Evolutionary conservation across 2,329 filamentous ascomycete species (phyloP).

Genomic region (Pestalotiopsis sp.): DNA sequence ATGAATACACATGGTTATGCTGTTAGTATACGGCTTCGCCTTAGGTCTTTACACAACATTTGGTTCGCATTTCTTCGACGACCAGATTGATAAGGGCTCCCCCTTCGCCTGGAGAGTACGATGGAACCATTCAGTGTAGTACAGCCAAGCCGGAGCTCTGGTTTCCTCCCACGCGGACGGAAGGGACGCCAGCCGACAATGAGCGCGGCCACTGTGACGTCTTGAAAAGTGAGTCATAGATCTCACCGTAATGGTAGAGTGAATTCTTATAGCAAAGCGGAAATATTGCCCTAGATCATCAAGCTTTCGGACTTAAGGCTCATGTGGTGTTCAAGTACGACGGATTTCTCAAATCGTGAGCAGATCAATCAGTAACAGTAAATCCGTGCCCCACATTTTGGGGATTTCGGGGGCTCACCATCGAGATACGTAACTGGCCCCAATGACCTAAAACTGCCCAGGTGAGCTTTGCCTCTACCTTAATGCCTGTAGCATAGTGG

Average conservation of each 20-base stretch:
- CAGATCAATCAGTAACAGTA: not conserved
- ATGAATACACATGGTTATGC: too few species aligned
- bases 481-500: not conserved
- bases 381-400: not conserved
- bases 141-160: too few species aligned
- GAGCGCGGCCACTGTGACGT: not conserved
- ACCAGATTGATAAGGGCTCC: too few species aligned
- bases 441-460: not conserved
- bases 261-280: not conserved
- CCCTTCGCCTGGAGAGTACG: too few species aligned
- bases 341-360: not conserved
- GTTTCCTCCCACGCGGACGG: too few species aligned
- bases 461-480: not conserved
- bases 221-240: not conserved
- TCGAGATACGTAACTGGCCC: too few species aligned
- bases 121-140: too few species aligned
- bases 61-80: too few species aligned
- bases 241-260: not conserved
- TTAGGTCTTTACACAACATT: too few species aligned
- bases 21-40: too few species aligned
- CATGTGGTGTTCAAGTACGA: not conserved
- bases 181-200: too few species aligned
- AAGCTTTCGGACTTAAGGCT: not conserved
- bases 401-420: not conserved
- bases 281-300: not conserved